Conservation (phyloP, 2,329 filamentous ascomycete genomes). For the Fusarium foetens region DNA sequence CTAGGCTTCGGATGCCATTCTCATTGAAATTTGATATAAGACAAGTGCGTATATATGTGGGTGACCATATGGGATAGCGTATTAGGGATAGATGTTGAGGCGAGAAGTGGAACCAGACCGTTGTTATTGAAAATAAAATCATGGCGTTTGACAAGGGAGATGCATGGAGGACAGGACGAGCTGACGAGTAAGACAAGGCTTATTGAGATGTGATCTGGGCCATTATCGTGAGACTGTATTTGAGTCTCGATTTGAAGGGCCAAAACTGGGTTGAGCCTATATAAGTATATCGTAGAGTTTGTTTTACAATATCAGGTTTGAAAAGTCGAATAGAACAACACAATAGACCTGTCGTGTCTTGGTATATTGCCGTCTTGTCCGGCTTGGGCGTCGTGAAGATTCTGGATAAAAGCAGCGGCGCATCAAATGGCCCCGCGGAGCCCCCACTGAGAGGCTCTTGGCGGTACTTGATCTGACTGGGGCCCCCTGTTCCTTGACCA, state of each 20-base stretch:
- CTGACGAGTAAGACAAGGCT: slow-evolving; percentile 21
- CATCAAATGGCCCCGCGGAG: slow-evolving; percentile 25
- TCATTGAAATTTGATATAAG: neutral
- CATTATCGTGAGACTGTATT: slow-evolving; percentile 11
- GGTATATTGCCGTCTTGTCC: slow-evolving; percentile 27
- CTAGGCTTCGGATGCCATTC: neutral
- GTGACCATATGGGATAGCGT: neutral
- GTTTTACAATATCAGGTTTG: neutral
- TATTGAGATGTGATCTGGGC: neutral
- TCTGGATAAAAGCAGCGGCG: slow-evolving; percentile 35
- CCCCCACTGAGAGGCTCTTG: slow-evolving; percentile 39
- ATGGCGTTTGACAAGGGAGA: slow-evolving; percentile 24
- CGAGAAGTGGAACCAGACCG: slow-evolving; percentile 15
- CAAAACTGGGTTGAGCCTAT: neutral
- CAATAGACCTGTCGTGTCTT: neutral
- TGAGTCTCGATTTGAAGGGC: neutral
- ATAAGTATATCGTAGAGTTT: neutral
- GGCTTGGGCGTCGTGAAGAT: slow-evolving; percentile 27
- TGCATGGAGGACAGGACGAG: slow-evolving; percentile 14
- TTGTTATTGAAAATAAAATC: slow-evolving; percentile 8
- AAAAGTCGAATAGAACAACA: neutral
- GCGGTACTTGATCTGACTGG: slow-evolving; percentile 28
- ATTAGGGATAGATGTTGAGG: slow-evolving; percentile 7
- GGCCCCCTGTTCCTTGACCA: slow-evolving; percentile 12
- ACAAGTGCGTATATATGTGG: neutral